Evolutionary conservation across 768 basidiomycete genomes (phyloP), one percentile per base, ranked within the genome.

Genomic region (Cyclocybe cylindracea): DNA sequence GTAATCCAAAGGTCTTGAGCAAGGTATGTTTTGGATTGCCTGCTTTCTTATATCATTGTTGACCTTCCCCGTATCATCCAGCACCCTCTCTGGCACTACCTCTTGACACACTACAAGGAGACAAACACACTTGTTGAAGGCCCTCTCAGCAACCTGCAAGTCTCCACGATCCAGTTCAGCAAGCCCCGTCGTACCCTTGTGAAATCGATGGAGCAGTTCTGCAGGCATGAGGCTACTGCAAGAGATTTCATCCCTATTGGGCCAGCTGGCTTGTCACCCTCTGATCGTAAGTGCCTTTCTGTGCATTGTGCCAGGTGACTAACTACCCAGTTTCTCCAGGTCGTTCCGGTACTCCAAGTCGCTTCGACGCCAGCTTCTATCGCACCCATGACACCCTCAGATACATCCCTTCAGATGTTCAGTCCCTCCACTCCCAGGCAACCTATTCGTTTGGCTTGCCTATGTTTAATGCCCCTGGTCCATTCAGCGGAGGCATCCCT

Each of bases 141-240:
- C 1, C 93, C 97, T 2, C 77, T 99, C 41, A 98, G 84, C 70
- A 98, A 99, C 71, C 76, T 99, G 34, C 97, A 98, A 67, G 79
- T 93, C 5, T 96, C 94, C 72, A 96, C 98, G 95, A 99, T 99
- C 54, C 97, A 98, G 67, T 98, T 99, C 78, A 94, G 92, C 80
- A 95, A 97, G 72, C 97, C 97, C 32, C 85, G 94, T 51, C 87
- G 94, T 48, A 83, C 93, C 4, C 81, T 95, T 36, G 83, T 79
- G 58, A 94, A 94, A 69, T 88, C 91, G 11, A 89, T 94, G 85
- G 92, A 96, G 57, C 91, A 89, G 51, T 95, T 91, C 82, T 87
- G 91, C 51, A 84, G 95, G 45, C 92, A 96, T 65, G 95, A 98
- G 68, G 90, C 91, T 16, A 91, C 80, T 60, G 95, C 95, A 0